These are phyloP conservation scores for Colletotrichum filicis DNA, from an alignment of 2,329 filamentous ascomycete genomes.

Conservation along the genomic window DNA sequence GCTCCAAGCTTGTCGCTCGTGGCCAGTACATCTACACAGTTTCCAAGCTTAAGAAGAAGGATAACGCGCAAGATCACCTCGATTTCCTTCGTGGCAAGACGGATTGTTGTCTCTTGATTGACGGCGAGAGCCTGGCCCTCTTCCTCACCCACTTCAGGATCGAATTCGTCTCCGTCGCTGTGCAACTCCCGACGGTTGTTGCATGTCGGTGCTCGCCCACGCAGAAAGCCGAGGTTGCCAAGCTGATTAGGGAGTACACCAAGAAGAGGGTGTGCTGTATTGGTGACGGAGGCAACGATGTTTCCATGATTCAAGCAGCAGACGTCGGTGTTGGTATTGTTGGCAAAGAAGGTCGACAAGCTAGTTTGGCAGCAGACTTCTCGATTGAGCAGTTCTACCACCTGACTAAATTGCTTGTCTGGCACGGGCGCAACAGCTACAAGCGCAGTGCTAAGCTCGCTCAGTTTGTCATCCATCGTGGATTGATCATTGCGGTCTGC, in stretches of 20 bases:
- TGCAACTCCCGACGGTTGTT: slow-evolving; percentile 89
- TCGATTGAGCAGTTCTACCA: slow-evolving; percentile 96
- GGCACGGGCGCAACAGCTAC: slow-evolving; percentile 98
- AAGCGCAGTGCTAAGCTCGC: slow-evolving; percentile 95
- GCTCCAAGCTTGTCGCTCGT: slow-evolving; percentile 90
- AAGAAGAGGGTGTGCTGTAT: slow-evolving; percentile 98
- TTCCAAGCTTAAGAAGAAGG: slow-evolving; percentile 83
- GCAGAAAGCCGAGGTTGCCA: slow-evolving; percentile 94
- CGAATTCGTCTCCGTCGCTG: slow-evolving; percentile 89
- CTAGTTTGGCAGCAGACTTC: slow-evolving; percentile 94
- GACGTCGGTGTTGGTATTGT: slow-evolving; percentile 98
- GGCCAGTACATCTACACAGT: slow-evolving; percentile 98
- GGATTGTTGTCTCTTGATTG: slow-evolving; percentile 89
- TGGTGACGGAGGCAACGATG: slow-evolving; percentile 97
- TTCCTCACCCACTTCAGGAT: slow-evolving; percentile 85
- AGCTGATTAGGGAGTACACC: slow-evolving; percentile 89
- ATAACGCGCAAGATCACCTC: slow-evolving; percentile 86
- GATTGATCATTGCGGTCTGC: slow-evolving; percentile 93
- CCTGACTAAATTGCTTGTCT: slow-evolving; percentile 95
- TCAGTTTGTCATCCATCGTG: slow-evolving; percentile 98
- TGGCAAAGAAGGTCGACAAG: slow-evolving; percentile 96
- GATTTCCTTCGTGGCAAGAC: slow-evolving; percentile 90
- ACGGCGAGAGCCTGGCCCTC: slow-evolving; percentile 88
- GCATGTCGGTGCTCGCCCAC: slow-evolving; percentile 97
- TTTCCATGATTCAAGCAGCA: slow-evolving; percentile 98